phyloP scores from a whole-genome alignment of 805 yeast genomes.

The Zygotorulaspora florentina region DNA sequence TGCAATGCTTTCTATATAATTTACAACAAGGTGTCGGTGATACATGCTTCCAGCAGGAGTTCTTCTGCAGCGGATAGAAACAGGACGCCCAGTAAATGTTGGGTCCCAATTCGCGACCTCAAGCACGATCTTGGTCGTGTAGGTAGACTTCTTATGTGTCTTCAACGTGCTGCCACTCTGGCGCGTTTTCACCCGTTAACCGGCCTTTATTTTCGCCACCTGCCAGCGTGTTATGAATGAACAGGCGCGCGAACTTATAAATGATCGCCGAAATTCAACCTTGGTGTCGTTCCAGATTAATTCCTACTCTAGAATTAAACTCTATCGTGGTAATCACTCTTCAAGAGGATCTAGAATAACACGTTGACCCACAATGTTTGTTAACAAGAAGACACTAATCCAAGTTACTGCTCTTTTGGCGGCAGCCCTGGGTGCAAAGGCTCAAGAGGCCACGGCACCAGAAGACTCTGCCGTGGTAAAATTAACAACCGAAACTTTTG shows the following conservation, averaged over 20 bases:
- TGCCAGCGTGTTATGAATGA: conserved; percentile 15
- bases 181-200: conserved; percentile 5
- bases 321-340: too few relatives aligned
- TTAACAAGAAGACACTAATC: conserved; percentile 9
- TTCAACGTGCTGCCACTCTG: background rate
- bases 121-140: too few relatives aligned
- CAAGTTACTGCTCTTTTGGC: conserved; percentile 23
- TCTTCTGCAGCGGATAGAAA: too few relatives aligned
- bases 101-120: too few relatives aligned
- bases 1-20: too few relatives aligned
- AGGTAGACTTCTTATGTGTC: too few relatives aligned
- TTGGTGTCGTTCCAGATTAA: background rate
- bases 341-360: too few relatives aligned
- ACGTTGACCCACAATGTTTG: conserved; percentile 3
- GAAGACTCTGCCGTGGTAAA: conserved; percentile 85
- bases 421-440: conserved; percentile 37
- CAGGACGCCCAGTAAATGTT: too few relatives aligned
- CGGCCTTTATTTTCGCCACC: conserved; percentile 3
- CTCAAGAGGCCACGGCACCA: conserved; percentile 63
- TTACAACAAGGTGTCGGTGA: too few relatives aligned
- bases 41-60: too few relatives aligned
- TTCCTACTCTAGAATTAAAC: background rate
- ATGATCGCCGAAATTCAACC: background rate
- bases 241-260: background rate
- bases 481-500: conserved; percentile 63